A percentile compares a stretch with the other conserved stretches of the same genome.
Evolutionary conservation across 768 basidiomycete genomes (phyloP).

Genomic region (Termitomyces bulborhizus): DNA sequence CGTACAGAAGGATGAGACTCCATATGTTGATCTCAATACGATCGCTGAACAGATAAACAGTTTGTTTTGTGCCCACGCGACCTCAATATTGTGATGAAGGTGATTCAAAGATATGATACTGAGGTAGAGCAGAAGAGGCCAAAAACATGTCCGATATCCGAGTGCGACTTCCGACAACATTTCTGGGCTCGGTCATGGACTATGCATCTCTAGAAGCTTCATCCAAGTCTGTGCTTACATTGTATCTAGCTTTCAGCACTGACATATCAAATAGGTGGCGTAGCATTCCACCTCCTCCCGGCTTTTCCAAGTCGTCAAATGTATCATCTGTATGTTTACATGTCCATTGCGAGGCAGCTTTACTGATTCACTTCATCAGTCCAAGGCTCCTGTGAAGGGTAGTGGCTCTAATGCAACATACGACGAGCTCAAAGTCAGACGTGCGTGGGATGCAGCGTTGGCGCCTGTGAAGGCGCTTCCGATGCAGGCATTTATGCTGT

Average conservation of each 20-base stretch:
- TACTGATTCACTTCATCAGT: slow-evolving; percentile 24
- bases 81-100: not conserved
- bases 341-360: not conserved
- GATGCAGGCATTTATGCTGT: slow-evolving; percentile 98
- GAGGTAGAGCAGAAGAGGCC: no score
- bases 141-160: slow-evolving; percentile 10
- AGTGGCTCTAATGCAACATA: slow-evolving; percentile 38
- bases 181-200: slow-evolving; percentile 19
- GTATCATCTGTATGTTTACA: slow-evolving; percentile 25
- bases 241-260: not conserved
- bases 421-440: slow-evolving; percentile 63
- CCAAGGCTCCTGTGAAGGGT: slow-evolving; percentile 31
- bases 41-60: not conserved
- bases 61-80: no score
- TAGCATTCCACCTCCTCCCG: slow-evolving; percentile 59
- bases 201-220: slow-evolving; percentile 34
- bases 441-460: slow-evolving; percentile 83
- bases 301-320: slow-evolving; percentile 48
- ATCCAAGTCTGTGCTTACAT: slow-evolving; percentile 24
- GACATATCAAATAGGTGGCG: slow-evolving; percentile 40
- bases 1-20: slow-evolving; percentile 21
- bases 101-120: not conserved
- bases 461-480: slow-evolving; percentile 86
- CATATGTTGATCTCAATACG: slow-evolving; percentile 5
- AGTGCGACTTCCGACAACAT: slow-evolving; percentile 2